These are phyloP conservation scores for Oldenlandia corymbosa DNA, from an alignment of 257 asterid genomes.

Conservation along the genomic window DNA sequence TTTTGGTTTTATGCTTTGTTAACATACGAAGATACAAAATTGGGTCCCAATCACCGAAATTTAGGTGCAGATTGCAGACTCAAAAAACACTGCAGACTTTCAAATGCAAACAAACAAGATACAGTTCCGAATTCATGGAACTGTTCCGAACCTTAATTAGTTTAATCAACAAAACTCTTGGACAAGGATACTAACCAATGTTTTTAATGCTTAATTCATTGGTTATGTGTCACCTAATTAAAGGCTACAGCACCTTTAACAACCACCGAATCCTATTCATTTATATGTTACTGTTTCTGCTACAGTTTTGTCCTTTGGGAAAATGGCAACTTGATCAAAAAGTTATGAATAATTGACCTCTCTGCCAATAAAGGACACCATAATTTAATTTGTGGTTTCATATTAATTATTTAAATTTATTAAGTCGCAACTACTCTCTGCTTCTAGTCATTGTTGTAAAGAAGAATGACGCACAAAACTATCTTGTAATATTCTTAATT, in stretches of 20 bases:
- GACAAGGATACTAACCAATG: too few relatives aligned
- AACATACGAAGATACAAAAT: too few relatives aligned
- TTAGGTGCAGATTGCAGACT: conserved; percentile 15
- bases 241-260: not conserved
- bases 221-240: not conserved
- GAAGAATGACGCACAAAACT: not conserved
- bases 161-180: not conserved
- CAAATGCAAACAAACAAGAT: not conserved
- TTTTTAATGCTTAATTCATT: not conserved
- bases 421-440: not conserved
- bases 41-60: conserved; percentile 23
- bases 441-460: not conserved
- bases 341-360: not conserved
- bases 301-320: conserved; percentile 3
- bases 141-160: not conserved
- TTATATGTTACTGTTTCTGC: not conserved
- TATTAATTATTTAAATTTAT: too few relatives aligned
- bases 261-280: not conserved
- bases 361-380: not conserved
- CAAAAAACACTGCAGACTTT: not conserved
- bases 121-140: not conserved
- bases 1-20: too few relatives aligned
- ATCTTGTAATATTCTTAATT: not conserved
- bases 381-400: not conserved
- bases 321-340: not conserved